phyloP scores from a whole-genome alignment of 179 eudicot species.

The Carnegiea gigantea region DNA sequence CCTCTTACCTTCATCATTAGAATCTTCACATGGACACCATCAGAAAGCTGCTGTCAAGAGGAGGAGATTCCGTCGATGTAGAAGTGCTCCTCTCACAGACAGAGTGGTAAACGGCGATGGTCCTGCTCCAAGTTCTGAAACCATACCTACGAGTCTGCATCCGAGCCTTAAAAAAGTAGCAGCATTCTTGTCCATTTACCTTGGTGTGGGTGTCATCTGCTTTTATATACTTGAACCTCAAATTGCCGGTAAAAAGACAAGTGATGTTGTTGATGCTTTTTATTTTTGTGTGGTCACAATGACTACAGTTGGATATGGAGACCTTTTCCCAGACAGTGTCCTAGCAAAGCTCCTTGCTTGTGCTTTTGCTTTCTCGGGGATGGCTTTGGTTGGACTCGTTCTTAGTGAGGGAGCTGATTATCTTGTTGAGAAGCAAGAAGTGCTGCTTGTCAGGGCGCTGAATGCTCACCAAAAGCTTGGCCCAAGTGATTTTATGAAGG shows the following conservation, averaged over 20 bases:
- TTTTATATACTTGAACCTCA: conserved; percentile 51
- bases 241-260: conserved; percentile 60
- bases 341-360: conserved; percentile 62
- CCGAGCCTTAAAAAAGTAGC: conserved; percentile 37
- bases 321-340: conserved; percentile 57
- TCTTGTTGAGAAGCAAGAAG: conserved; percentile 60
- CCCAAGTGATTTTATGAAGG: conserved; percentile 39
- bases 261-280: conserved; percentile 59
- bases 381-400: conserved; percentile 61
- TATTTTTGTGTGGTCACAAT: conserved; percentile 76
- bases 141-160: conserved; percentile 27
- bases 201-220: conserved; percentile 49
- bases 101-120: conserved; percentile 1
- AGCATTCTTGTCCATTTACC: conserved; percentile 37
- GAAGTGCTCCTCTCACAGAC: conserved; percentile 34
- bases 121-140: conserved; percentile 28
- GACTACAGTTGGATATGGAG: conserved; percentile 90
- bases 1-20: conserved; percentile 26
- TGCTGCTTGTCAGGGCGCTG: conserved; percentile 46
- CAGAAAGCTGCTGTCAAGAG: conserved; percentile 34
- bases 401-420: conserved; percentile 71
- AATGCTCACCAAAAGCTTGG: conserved; percentile 33
- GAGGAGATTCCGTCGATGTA: conserved; percentile 40
- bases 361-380: conserved; percentile 60
- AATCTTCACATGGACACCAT: conserved; percentile 15